Conservation (phyloP, 495 filamentous ascomycete species). For the Aspergillus steynii region DNA sequence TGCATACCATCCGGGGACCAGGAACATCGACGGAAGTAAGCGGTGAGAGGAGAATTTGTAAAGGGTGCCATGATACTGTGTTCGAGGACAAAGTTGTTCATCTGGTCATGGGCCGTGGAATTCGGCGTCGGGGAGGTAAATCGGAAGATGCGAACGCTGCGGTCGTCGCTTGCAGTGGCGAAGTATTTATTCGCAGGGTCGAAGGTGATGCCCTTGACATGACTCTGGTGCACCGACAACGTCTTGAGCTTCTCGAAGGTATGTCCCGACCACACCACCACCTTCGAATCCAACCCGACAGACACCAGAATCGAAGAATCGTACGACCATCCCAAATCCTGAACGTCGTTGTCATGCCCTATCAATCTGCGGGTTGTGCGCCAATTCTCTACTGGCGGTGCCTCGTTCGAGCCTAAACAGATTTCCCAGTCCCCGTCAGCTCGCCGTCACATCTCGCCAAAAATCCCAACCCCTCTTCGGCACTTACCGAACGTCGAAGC, state of each 20-base stretch:
- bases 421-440: conserved; percentile 11
- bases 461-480: neutral
- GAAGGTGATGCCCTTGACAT: conserved; percentile 98
- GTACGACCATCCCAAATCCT: conserved; percentile 95
- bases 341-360: conserved; percentile 97
- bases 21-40: conserved; percentile 93
- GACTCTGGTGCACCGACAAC: conserved; percentile 85
- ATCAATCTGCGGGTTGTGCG: conserved; percentile 88
- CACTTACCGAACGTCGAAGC: conserved; percentile 71
- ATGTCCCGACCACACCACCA: conserved; percentile 96
- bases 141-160: conserved; percentile 93
- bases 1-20: conserved; percentile 98
- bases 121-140: conserved; percentile 92
- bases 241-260: conserved; percentile 98
- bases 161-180: conserved; percentile 94
- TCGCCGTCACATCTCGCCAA: neutral
- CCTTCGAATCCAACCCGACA: conserved; percentile 94
- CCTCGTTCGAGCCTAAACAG: conserved; percentile 75
- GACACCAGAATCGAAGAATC: conserved; percentile 96
- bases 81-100: conserved; percentile 92
- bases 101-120: conserved; percentile 87
- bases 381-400: conserved; percentile 95
- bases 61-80: conserved; percentile 84
- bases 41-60: conserved; percentile 83
- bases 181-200: conserved; percentile 99